Conservation (phyloP, 257 asterid genomes). For the Buddleja alternifolia region DNA sequence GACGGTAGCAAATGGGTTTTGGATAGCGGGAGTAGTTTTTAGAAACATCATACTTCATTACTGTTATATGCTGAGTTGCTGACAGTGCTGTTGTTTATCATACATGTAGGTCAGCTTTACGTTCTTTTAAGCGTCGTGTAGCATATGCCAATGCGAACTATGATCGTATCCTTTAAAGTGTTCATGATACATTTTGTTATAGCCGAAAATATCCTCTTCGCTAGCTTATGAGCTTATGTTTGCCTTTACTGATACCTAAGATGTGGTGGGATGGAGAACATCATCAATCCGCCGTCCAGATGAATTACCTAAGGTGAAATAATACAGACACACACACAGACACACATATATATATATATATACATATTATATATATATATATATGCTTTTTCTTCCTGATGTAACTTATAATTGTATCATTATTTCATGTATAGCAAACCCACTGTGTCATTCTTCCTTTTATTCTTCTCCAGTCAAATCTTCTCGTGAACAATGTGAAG, state of each 20-base stretch:
- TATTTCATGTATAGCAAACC: constrained; percentile 21
- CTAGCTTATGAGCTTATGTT: constrained; percentile 27
- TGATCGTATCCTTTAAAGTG: constrained; percentile 75
- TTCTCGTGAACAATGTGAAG: constrained; percentile 60
- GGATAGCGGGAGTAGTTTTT: too few relatives aligned
- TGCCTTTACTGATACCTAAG: constrained; percentile 60
- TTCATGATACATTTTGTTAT: constrained; percentile 4
- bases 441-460: constrained; percentile 24
- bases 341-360: too few relatives aligned
- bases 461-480: constrained; percentile 51
- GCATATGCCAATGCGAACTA: constrained; percentile 89
- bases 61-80: constrained; percentile 22
- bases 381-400: constrained; percentile 3
- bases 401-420: constrained; percentile 1
- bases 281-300: constrained; percentile 86
- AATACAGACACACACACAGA: too few relatives aligned
- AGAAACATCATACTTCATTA: neutral
- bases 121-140: constrained; percentile 87
- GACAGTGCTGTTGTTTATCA: constrained; percentile 14
- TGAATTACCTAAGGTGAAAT: constrained; percentile 83
- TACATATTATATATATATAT: too few relatives aligned
- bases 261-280: constrained; percentile 97
- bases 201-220: constrained; percentile 5
- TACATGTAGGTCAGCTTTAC: constrained; percentile 71
- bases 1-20: too few relatives aligned